phyloP scores from a whole-genome alignment of 2,329 filamentous ascomycete genomes.

The Aureobasidium sp. region DNA sequence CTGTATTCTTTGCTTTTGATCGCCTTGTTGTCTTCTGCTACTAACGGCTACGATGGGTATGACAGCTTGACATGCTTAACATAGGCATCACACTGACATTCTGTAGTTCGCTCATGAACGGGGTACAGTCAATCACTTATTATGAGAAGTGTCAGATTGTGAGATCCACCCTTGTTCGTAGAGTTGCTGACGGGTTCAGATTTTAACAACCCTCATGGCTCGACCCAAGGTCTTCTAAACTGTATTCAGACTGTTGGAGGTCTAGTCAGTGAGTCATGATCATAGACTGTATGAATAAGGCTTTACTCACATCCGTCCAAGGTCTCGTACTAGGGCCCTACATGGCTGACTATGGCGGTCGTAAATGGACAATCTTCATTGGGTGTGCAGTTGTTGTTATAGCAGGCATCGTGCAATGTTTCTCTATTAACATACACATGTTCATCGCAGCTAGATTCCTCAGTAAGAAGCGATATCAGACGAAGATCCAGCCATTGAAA shows the following conservation, averaged over 20 bases:
- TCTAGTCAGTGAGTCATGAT: not conserved
- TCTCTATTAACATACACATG: constrained; percentile 3
- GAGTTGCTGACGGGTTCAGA: not conserved
- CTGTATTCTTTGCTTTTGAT: constrained; percentile 8
- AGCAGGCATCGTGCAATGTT: not conserved
- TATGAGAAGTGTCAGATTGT: not conserved
- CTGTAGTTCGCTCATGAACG: not conserved
- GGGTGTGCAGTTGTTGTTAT: not conserved
- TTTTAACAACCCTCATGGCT: constrained; percentile 8
- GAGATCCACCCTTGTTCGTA: not conserved
- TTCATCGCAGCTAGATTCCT: constrained; percentile 8
- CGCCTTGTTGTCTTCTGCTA: not conserved
- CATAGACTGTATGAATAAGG: not conserved
- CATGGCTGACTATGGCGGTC: constrained; percentile 3
- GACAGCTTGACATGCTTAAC: not conserved
- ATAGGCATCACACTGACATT: too few species aligned
- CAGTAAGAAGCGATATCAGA: not conserved
- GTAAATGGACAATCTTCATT: constrained; percentile 7
- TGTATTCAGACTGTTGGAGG: constrained; percentile 8
- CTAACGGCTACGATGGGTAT: not conserved
- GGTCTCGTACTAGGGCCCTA: not conserved
- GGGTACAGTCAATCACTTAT: not conserved
- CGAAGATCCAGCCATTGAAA: too few species aligned
- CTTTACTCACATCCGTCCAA: not conserved
- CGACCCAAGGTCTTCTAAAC: constrained; percentile 9